phyloP scores from a whole-genome alignment of 768 basidiomycete species.

The Strobilomyces echinocephalus region DNA sequence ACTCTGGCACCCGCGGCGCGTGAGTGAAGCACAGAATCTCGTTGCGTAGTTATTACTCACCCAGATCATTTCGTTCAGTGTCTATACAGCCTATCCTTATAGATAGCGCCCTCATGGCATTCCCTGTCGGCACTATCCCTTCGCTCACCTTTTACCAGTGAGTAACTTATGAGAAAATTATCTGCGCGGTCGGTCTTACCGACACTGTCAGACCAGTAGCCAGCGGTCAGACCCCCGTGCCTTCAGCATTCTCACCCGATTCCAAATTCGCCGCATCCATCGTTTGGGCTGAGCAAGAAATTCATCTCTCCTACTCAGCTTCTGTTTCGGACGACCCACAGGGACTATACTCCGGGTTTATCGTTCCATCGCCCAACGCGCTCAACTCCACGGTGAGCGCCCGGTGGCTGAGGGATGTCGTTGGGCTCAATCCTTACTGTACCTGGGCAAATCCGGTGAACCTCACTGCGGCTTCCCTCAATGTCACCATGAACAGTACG shows the following conservation, averaged over 20 bases:
- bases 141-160: conserved; percentile 1
- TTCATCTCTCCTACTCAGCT: conserved; percentile 9
- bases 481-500: conserved; percentile 14
- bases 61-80: neutral
- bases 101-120: conserved; percentile 11
- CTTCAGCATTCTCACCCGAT: conserved; percentile 3
- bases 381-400: conserved; percentile 15
- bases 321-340: no score
- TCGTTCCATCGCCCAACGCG: conserved; percentile 4
- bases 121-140: conserved; percentile 14
- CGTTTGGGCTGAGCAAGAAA: conserved; percentile 15
- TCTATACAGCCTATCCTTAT: conserved; percentile 11
- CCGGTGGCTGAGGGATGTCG: conserved; percentile 22
- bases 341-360: conserved; percentile 8
- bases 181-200: neutral
- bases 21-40: conserved; percentile 2
- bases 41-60: no score
- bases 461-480: conserved; percentile 12
- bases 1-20: conserved; percentile 8
- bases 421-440: conserved; percentile 19
- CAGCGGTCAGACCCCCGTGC: neutral
- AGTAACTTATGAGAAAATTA: no score
- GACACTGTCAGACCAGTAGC: conserved; percentile 9
- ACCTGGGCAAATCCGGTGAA: conserved; percentile 20
- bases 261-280: conserved; percentile 10